Percentiles rank a stretch among this genome's conserved stretches.
phyloP scores from a whole-genome alignment of 2,329 filamentous ascomycete genomes.

The Ascochyta viciae-villosae region DNA sequence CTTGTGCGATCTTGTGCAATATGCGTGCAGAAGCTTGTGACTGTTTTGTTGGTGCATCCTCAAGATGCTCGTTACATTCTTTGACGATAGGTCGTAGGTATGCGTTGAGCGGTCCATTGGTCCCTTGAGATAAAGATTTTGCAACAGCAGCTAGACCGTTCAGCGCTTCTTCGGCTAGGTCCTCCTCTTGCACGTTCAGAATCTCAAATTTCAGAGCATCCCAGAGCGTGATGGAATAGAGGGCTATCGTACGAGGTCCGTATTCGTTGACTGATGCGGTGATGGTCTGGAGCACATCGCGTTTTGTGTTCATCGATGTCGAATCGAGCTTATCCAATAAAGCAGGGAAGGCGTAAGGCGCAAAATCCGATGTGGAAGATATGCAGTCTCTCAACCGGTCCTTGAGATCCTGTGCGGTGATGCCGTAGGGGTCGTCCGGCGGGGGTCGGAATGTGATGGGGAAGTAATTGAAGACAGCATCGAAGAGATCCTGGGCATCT shows the following conservation, averaged over 20 bases:
- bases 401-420: conserved; percentile 73
- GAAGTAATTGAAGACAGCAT: conserved; percentile 75
- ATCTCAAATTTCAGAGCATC: conserved; percentile 74
- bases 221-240: conserved; percentile 71
- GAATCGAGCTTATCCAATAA: conserved; percentile 74
- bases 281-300: conserved; percentile 70
- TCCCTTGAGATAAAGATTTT: conserved; percentile 59
- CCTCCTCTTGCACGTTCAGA: conserved; percentile 70
- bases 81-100: conserved; percentile 69
- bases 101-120: conserved; percentile 56
- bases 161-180: conserved; percentile 67
- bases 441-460: conserved; percentile 74
- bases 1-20: conserved; percentile 62
- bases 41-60: conserved; percentile 73
- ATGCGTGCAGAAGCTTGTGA: conserved; percentile 70
- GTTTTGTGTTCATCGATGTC: conserved; percentile 72
- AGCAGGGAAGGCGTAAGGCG: conserved; percentile 71
- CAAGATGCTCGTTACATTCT: conserved; percentile 72
- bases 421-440: conserved; percentile 72
- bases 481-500: conserved; percentile 66
- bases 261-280: conserved; percentile 67
- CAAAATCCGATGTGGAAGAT: conserved; percentile 66
- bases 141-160: conserved; percentile 63
- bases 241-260: conserved; percentile 64
- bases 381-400: conserved; percentile 69